Evolutionary conservation across 768 basidiomycete genomes (phyloP), one percentile per base, ranked within the genome.

Genomic region (Boletellus emodensis): DNA sequence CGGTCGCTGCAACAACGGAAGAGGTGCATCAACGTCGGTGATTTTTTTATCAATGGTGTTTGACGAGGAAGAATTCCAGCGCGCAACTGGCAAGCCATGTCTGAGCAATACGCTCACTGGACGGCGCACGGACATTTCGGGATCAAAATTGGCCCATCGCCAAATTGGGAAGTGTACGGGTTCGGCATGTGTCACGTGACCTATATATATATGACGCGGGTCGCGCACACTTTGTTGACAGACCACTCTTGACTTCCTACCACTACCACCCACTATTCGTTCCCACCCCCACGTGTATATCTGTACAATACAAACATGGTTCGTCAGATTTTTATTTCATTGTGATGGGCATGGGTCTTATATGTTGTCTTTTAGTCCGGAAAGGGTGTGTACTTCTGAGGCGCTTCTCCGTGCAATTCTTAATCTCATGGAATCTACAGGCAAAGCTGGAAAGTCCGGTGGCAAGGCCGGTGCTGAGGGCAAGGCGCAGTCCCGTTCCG

Each of bases 401-500:
- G 44, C 34, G 22, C 1, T 24, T 11, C 13, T 17, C 12, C 9
- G 34, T 34, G 12, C 13, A 22, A 10, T n/a, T 49, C 33, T 45
- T 58, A 48, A 66, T 48, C 30, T 26, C 20, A 13, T 1, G 7
- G 37, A 20, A 59, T 49, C 33, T 20, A 43, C 51, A 76, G 78
- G 80, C 56, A 77, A 76, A 67, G 72, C 71, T 48, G 75, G 75
- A 58, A 77, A 77, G 64, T 73, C 67, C 46, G 73, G 73, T 57
- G 81, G 82, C 55, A 82, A 80, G 58, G 71, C 80, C 26, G 62
- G 65, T 24, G 55, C 72, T 44, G 74, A 73, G 54, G 71, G 68
- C 28, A 86, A 86, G 62, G 71, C 83, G 4, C 80, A 82, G 60
- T 87, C 85, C 13, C 82, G 85, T 46, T 87, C 85, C 20, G 76